Conservation (phyloP, 768 basidiomycete genomes). For the Tylopilus subfusipes region DNA sequence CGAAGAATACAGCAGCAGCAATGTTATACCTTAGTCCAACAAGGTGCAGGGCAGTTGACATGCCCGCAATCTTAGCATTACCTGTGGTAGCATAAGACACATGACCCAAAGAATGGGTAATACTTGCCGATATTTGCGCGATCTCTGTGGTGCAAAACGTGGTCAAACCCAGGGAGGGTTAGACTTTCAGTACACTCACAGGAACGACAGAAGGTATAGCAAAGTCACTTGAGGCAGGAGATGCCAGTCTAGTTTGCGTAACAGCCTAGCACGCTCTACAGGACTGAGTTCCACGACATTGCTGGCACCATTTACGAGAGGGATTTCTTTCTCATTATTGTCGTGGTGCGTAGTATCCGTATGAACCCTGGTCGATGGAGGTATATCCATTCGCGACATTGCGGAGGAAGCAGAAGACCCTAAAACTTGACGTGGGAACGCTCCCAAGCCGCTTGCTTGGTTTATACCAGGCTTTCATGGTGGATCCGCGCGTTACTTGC, state of each 20-base stretch:
- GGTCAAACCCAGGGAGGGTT: neutral
- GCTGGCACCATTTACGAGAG: neutral
- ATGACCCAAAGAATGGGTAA: neutral
- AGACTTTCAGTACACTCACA: constrained; percentile 31
- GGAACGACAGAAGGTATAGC: constrained; percentile 43
- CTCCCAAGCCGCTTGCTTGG: too few relatives aligned
- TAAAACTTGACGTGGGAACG: neutral
- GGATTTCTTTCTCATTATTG: constrained; percentile 10
- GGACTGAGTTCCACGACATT: constrained; percentile 7
- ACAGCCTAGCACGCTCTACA: constrained; percentile 22
- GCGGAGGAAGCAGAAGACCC: neutral
- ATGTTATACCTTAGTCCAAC: constrained; percentile 34
- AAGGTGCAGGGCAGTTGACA: constrained; percentile 37
- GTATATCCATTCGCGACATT: constrained; percentile 5
- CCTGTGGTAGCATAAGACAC: constrained; percentile 22
- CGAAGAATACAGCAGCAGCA: constrained; percentile 39
- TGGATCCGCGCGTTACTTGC: neutral
- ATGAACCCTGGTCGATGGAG: constrained; percentile 1
- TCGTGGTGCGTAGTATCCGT: neutral
- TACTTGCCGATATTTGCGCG: constrained; percentile 43
- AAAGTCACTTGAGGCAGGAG: constrained; percentile 43
- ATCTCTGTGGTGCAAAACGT: constrained; percentile 29
- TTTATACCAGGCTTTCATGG: neutral
- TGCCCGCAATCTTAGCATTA: constrained; percentile 44
- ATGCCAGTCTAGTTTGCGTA: constrained; percentile 44